Percentiles rank a stretch among this genome's conserved stretches.
These are phyloP conservation scores for Ceratobasidium sp. DNA, from an alignment of 1,284 basidiomycete genomes.

Conservation along the genomic window DNA sequence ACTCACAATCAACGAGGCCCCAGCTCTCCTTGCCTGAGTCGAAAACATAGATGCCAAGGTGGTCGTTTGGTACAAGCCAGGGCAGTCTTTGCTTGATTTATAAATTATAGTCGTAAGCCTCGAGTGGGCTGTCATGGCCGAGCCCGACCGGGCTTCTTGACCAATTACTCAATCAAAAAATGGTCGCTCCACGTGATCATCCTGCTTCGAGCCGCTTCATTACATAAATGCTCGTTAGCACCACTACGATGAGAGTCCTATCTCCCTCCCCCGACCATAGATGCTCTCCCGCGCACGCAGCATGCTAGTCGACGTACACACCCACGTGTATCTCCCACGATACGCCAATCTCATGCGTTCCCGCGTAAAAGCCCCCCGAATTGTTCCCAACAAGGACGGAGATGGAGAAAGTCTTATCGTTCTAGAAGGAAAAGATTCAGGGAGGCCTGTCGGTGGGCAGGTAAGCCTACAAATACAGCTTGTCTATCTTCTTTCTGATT, in stretches of 20 bases:
- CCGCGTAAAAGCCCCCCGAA: slow-evolving; percentile 68
- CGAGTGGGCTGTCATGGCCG: no score
- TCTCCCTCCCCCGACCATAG: not conserved
- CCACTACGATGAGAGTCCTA: no score
- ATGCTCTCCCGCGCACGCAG: slow-evolving; percentile 49
- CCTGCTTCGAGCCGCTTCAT: no score
- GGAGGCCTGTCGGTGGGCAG: slow-evolving; percentile 70
- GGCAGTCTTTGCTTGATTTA: no score
- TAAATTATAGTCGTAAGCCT: no score
- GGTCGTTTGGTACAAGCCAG: not conserved
- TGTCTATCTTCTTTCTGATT: slow-evolving; percentile 8
- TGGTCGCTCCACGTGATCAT: not conserved
- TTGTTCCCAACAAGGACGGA: slow-evolving; percentile 59
- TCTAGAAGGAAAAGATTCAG: slow-evolving; percentile 47
- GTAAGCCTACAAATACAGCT: no score
- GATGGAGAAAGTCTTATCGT: slow-evolving; percentile 46
- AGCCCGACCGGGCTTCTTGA: not conserved
- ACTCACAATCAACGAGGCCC: slow-evolving; percentile 22
- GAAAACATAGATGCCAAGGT: slow-evolving; percentile 15
- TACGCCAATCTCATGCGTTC: slow-evolving; percentile 71
- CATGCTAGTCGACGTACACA: slow-evolving; percentile 76
- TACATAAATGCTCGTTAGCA: no score
- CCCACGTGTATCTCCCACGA: slow-evolving; percentile 80
- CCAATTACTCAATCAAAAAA: slow-evolving; percentile 1
- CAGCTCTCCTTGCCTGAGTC: slow-evolving; percentile 21